A percentile compares a stretch with the other conserved stretches of the same genome.
These are phyloP conservation scores for Tulasnella calospora DNA, from an alignment of 768 basidiomycete species.

Conservation along the genomic window DNA sequence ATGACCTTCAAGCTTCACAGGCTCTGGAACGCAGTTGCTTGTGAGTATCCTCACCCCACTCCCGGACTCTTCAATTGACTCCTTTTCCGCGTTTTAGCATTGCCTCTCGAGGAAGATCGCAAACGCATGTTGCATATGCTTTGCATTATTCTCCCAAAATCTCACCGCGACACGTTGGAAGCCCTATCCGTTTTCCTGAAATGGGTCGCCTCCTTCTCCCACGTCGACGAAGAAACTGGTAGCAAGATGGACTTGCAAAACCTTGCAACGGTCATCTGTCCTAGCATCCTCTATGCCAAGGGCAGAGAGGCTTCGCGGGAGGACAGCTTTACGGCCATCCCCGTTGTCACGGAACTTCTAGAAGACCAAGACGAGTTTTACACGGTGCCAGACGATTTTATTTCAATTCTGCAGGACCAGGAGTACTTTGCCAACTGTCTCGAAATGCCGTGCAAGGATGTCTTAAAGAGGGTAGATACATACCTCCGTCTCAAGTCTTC, in stretches of 20 bases:
- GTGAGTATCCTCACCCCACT: slow-evolving; percentile 48
- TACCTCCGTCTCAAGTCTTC: slow-evolving; percentile 48
- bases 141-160: slow-evolving; percentile 81
- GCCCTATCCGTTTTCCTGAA: slow-evolving; percentile 97
- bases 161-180: slow-evolving; percentile 95
- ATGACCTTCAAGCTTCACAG: slow-evolving; percentile 92
- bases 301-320: slow-evolving; percentile 82
- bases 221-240: slow-evolving; percentile 94
- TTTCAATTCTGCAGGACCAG: slow-evolving; percentile 80
- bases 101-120: slow-evolving; percentile 71
- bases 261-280: slow-evolving; percentile 93
- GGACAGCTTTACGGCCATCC: slow-evolving; percentile 87
- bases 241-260: slow-evolving; percentile 98
- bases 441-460: slow-evolving; percentile 90
- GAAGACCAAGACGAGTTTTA: slow-evolving; percentile 95
- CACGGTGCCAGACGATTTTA: slow-evolving; percentile 86
- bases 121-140: slow-evolving; percentile 79
- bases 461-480: slow-evolving; percentile 91
- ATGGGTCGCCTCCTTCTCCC: slow-evolving; percentile 99
- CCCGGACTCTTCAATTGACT: background rate
- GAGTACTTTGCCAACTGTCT: slow-evolving; percentile 84
- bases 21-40: slow-evolving; percentile 79
- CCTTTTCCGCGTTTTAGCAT: slow-evolving; percentile 42
- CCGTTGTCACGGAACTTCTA: slow-evolving; percentile 76
- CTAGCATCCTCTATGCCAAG: slow-evolving; percentile 87